Evolutionary conservation across 768 basidiomycete genomes (phyloP).

Genomic region (Saitozyma sp.): DNA sequence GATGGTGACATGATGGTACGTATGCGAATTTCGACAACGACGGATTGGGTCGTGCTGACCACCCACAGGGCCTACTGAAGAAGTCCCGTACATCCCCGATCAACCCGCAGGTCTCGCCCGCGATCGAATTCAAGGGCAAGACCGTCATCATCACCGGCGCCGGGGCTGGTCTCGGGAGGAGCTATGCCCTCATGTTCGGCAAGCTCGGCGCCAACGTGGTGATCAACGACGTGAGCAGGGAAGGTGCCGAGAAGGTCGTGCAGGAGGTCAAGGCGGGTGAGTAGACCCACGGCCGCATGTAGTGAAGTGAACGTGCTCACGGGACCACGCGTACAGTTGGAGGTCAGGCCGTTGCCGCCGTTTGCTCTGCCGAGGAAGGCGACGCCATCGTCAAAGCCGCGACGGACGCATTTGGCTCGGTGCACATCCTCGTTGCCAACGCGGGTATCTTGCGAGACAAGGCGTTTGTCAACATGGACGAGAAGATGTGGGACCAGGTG

Average conservation of each 20-base stretch:
- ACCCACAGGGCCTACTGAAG: constrained; percentile 60
- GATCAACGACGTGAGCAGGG: constrained; percentile 89
- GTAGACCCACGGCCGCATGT: constrained; percentile 18
- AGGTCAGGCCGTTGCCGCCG: constrained; percentile 78
- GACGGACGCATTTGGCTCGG: constrained; percentile 78
- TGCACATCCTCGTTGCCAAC: constrained; percentile 87
- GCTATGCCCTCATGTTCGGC: constrained; percentile 87
- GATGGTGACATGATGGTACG: constrained; percentile 57
- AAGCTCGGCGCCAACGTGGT: constrained; percentile 94
- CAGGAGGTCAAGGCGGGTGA: constrained; percentile 79
- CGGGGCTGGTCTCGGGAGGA: constrained; percentile 88
- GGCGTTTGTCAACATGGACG: constrained; percentile 82
- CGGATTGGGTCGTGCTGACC: constrained; percentile 3
- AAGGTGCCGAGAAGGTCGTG: constrained; percentile 78
- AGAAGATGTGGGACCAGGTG: constrained; percentile 92
- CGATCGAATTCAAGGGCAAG: constrained; percentile 80
- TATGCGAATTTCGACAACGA: too few relatives aligned
- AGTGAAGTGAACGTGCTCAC: too few relatives aligned
- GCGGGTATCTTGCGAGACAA: constrained; percentile 94
- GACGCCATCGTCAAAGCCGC: constrained; percentile 84
- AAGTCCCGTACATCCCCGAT: constrained; percentile 63
- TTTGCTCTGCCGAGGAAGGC: constrained; percentile 89
- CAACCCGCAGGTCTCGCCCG: constrained; percentile 68
- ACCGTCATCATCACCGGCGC: constrained; percentile 93
- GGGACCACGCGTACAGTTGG: constrained; percentile 60